Base-by-base conservation (phyloP, 1,139 yeast species). In the Starmera stellimalicola region DNA sequence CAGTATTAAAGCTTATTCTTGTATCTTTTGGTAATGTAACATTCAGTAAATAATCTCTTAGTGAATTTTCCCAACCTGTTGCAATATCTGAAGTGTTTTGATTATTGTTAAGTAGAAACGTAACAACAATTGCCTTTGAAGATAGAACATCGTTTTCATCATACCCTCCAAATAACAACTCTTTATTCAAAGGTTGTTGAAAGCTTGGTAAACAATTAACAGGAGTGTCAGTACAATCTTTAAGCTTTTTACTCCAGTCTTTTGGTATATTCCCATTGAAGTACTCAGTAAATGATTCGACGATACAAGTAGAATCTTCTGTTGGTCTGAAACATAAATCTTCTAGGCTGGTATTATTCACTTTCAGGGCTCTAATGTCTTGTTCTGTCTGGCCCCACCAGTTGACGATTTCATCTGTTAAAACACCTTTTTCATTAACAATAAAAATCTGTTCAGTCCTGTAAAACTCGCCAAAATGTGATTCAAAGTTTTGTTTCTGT, bases 231-330 rank as follows among this genome's bases (percentile, higher is more conserved):
- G 94, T 68, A 52, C 98, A 91, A 4, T 58, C 52, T 35, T 60
- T 51, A 11, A 88, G 52, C 37, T 69, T 63, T 2, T 52, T 47
- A 27, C 59, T 51, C 94, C 95, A 88, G 7, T 67, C 65, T 14
- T 68, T 68, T 5, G 91, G 68, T 6, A 80, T 57, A 33, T 73
- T 70, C 2, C 93, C 94, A 24, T 69, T 68, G 54, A 85, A 87
- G 52, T 88, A 91, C 52, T 88, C 96, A 0, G 95, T 79, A 39
- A 84, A 77, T 2, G 95, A 84, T 52, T 88, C 94, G n/a, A 91
- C 64, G 1, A 80, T 88, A 61, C 98, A 91, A 1, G 58, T 43
- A 1, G 79, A 66, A 10, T 77, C 93, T 4, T 73, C 84, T 4
- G 73, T 62, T 0, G 97, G 96, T 44, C 80, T 81, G 55, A 84